Percentiles rank a stretch among this genome's conserved stretches.
These are phyloP conservation scores for Cocos nucifera DNA, from an alignment of 176 grass and related monocot species.

Conservation along the genomic window DNA sequence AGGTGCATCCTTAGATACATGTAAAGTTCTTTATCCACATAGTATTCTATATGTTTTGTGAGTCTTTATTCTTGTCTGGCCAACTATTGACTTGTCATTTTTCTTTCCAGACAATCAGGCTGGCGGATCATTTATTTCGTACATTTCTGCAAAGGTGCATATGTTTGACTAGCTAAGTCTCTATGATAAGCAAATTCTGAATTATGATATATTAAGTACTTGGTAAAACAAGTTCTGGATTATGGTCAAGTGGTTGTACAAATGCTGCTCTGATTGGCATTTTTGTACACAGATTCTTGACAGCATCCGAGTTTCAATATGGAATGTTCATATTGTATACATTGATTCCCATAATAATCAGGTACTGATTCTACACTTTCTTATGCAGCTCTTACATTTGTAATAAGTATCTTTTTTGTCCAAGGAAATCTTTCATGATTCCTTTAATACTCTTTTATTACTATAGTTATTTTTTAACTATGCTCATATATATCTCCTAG, in stretches of 20 bases:
- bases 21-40: too few species aligned
- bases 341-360: slow-evolving; percentile 55
- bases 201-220: too few species aligned
- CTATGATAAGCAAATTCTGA: too few species aligned
- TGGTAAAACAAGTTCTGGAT: too few species aligned
- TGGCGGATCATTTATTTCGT: slow-evolving; percentile 92
- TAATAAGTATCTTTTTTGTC: slow-evolving; percentile 5
- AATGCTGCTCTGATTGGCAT: slow-evolving; percentile 15
- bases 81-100: slow-evolving; percentile 17
- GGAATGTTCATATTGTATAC: slow-evolving; percentile 79
- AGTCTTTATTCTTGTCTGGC: background rate
- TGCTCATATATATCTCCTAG: too few species aligned
- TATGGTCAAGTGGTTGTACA: background rate
- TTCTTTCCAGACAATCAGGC: slow-evolving; percentile 80
- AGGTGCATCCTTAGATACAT: too few species aligned
- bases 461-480: too few species aligned
- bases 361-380: slow-evolving; percentile 30
- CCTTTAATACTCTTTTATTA: too few species aligned
- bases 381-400: slow-evolving; percentile 5
- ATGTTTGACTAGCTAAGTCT: slow-evolving; percentile 14
- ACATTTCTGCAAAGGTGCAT: slow-evolving; percentile 92
- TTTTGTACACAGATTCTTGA: slow-evolving; percentile 64
- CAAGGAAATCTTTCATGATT: background rate
- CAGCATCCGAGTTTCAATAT: slow-evolving; percentile 85
- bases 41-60: too few species aligned